Evolutionary conservation across 495 filamentous ascomycete genomes (phyloP).

Genomic region (Apiosordaria backusii): DNA sequence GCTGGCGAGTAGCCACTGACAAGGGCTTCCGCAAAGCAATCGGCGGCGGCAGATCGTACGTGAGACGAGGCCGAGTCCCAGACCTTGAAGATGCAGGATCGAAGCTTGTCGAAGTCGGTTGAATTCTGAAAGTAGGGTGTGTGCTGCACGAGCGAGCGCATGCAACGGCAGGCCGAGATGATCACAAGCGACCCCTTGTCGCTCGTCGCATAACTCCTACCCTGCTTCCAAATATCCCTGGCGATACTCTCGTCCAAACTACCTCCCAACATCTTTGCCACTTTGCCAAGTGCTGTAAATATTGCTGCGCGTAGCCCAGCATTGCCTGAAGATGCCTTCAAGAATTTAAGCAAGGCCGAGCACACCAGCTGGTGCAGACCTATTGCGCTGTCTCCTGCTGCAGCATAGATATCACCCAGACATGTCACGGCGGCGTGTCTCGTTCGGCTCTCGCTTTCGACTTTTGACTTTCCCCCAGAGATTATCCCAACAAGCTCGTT

Average conservation of each 20-base stretch:
- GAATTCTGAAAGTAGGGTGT: conserved; percentile 84
- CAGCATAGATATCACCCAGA: conserved; percentile 81
- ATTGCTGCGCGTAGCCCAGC: conserved; percentile 78
- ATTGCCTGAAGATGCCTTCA: conserved; percentile 77
- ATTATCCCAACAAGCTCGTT: conserved; percentile 79
- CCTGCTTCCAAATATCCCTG: conserved; percentile 90
- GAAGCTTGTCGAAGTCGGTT: conserved; percentile 86
- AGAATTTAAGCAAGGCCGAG: conserved; percentile 65
- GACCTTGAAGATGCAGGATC: conserved; percentile 73
- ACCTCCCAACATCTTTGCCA: conserved; percentile 63
- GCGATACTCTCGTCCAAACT: conserved; percentile 83
- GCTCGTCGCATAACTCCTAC: conserved; percentile 66
- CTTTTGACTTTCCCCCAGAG: conserved; percentile 74
- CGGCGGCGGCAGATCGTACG: conserved; percentile 82
- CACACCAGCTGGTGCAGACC: conserved; percentile 72
- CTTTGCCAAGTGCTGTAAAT: conserved; percentile 75
- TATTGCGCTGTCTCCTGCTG: conserved; percentile 91
- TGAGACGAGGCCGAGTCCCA: conserved; percentile 72
- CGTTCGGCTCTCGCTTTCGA: conserved; percentile 55
- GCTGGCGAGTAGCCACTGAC: conserved; percentile 75
- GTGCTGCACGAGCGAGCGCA: conserved; percentile 65
- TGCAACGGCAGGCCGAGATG: conserved; percentile 71
- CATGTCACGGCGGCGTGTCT: conserved; percentile 89
- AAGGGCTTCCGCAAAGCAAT: conserved; percentile 72
- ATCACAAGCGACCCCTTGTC: conserved; percentile 85